Conservation (phyloP, 2,329 filamentous ascomycete species). For the Huntiella savannae region DNA sequence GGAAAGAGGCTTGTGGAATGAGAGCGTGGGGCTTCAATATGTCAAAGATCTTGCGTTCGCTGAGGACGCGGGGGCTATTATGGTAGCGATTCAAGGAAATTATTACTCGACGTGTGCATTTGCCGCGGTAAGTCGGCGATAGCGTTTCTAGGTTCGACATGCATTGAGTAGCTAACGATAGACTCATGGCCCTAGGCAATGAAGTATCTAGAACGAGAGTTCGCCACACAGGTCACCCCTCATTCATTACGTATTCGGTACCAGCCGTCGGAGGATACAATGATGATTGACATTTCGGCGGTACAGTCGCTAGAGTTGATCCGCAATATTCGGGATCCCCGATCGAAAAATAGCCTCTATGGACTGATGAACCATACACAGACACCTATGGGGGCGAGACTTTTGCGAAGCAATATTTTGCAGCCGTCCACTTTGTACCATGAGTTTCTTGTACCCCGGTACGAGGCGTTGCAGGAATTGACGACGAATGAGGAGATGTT, state of each 20-base stretch:
- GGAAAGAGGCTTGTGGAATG: conserved; percentile 74
- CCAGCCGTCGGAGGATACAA: conserved; percentile 72
- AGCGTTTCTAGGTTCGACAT: background rate
- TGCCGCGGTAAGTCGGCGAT: conserved; percentile 46
- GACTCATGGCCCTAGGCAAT: conserved; percentile 36
- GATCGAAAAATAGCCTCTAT: conserved; percentile 66
- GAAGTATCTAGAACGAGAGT: conserved; percentile 57
- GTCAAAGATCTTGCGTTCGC: conserved; percentile 62
- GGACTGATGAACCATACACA: conserved; percentile 68
- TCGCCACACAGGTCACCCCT: conserved; percentile 49
- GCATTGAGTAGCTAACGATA: conserved; percentile 11
- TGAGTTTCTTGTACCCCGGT: conserved; percentile 49
- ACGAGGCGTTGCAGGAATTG: conserved; percentile 70
- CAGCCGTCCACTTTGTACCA: conserved; percentile 61
- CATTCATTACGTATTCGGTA: conserved; percentile 75
- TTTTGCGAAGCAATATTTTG: conserved; percentile 69
- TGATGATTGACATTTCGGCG: conserved; percentile 88
- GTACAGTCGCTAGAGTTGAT: conserved; percentile 77
- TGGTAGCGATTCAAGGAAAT: conserved; percentile 61
- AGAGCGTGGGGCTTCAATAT: conserved; percentile 55
- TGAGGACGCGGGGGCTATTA: conserved; percentile 64
- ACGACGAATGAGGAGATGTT: conserved; percentile 73
- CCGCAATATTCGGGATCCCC: conserved; percentile 61
- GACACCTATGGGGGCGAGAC: conserved; percentile 73
- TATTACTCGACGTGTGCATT: conserved; percentile 75